A percentile compares a stretch with the other conserved stretches of the same genome.
Conservation (phyloP, 331 rosid genomes). For the Saraca asoca region DNA sequence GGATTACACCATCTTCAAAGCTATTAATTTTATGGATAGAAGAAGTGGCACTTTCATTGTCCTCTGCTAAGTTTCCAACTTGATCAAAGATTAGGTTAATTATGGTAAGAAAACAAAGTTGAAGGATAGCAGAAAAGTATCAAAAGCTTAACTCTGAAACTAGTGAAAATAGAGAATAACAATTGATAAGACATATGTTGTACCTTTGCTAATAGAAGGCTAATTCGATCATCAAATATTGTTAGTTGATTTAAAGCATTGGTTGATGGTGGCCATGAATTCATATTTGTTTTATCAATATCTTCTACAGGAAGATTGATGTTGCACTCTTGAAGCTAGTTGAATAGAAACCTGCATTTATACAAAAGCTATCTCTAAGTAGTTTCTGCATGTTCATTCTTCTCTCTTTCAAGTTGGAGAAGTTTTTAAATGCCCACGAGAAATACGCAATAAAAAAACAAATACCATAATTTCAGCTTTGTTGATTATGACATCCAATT, state of each 20-base stretch:
- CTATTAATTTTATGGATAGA: constrained; percentile 41
- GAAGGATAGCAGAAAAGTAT: constrained; percentile 22
- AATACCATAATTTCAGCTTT: too few relatives aligned
- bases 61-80: constrained; percentile 62
- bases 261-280: constrained; percentile 46
- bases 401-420: constrained; percentile 54
- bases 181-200: constrained; percentile 21
- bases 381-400: constrained; percentile 53
- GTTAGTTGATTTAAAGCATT: constrained; percentile 54
- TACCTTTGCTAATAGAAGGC: constrained; percentile 70
- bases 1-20: constrained; percentile 33
- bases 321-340: constrained; percentile 63
- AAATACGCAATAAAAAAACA: too few relatives aligned
- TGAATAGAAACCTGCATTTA: constrained; percentile 58
- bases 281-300: constrained; percentile 32
- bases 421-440: constrained; percentile 56
- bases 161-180: background rate
- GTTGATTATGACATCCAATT: too few relatives aligned
- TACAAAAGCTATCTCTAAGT: constrained; percentile 48
- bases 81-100: constrained; percentile 41
- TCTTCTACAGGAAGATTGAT: constrained; percentile 43
- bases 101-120: background rate
- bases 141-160: constrained; percentile 22
- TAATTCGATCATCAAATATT: constrained; percentile 59
- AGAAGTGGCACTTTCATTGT: constrained; percentile 38